These are phyloP conservation scores for Saccharomycopsis malanga DNA, from an alignment of 805 yeast genomes.

Conservation along the genomic window DNA sequence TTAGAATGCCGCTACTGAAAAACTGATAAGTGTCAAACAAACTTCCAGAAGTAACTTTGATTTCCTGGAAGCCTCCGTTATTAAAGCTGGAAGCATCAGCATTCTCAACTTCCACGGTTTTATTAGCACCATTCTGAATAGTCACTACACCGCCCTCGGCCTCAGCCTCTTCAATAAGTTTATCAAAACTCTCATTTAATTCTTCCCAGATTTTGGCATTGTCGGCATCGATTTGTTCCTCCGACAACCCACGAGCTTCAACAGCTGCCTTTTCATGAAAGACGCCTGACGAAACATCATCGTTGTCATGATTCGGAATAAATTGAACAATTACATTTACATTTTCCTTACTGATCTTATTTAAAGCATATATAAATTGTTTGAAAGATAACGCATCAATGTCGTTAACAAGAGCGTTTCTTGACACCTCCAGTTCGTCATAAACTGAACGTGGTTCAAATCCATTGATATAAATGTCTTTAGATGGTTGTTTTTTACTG, in stretches of 20 bases:
- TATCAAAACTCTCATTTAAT: conserved; percentile 11
- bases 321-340: conserved; percentile 9
- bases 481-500: neutral
- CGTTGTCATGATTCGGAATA: conserved; percentile 3
- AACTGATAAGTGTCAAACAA: conserved; percentile 63
- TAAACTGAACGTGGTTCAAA: conserved; percentile 1
- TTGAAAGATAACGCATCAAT: neutral
- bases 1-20: conserved; percentile 68
- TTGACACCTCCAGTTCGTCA: too few relatives aligned
- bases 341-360: neutral
- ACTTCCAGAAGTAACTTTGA: conserved; percentile 27
- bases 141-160: conserved; percentile 14
- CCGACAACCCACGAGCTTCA: conserved; percentile 3
- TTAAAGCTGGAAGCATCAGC: neutral
- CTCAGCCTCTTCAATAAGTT: conserved; percentile 18
- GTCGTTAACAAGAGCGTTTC: neutral
- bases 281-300: neutral
- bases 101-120: neutral
- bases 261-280: neutral
- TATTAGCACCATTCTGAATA: conserved; percentile 2
- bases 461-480: neutral
- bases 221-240: conserved; percentile 12
- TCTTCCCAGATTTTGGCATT: conserved; percentile 10
- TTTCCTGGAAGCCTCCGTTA: conserved; percentile 4
- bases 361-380: neutral